phyloP scores from a whole-genome alignment of 495 filamentous ascomycete species.

The Hypomontagnella submonticulosa region DNA sequence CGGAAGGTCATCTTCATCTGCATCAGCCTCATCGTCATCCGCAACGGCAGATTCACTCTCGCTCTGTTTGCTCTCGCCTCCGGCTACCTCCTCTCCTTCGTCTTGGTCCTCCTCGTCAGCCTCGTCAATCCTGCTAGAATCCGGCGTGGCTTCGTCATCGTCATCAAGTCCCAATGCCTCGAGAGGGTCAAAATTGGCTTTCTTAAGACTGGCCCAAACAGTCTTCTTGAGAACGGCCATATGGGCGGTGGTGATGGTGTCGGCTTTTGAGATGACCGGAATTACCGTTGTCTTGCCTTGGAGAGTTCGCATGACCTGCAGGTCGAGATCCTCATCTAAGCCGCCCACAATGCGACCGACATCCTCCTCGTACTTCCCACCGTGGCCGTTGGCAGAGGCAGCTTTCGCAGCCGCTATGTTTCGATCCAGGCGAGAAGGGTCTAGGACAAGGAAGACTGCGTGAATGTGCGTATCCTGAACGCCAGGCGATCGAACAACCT shows the following conservation, averaged over 20 bases:
- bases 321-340: slow-evolving; percentile 88
- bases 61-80: slow-evolving; percentile 34
- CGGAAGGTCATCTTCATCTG: slow-evolving; percentile 49
- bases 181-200: slow-evolving; percentile 86
- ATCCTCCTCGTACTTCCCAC: slow-evolving; percentile 59
- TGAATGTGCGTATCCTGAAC: slow-evolving; percentile 97
- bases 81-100: slow-evolving; percentile 40
- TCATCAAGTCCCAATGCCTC: slow-evolving; percentile 86
- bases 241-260: slow-evolving; percentile 92
- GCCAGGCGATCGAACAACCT: slow-evolving; percentile 91
- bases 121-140: slow-evolving; percentile 68
- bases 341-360: slow-evolving; percentile 67
- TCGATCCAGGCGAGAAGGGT: slow-evolving; percentile 85
- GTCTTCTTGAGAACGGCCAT: slow-evolving; percentile 93
- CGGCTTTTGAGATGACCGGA: slow-evolving; percentile 95
- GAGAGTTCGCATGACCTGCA: slow-evolving; percentile 87
- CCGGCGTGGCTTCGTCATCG: slow-evolving; percentile 65
- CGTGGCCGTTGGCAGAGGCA: slow-evolving; percentile 61
- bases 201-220: slow-evolving; percentile 87
- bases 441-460: slow-evolving; percentile 91
- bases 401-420: slow-evolving; percentile 78
- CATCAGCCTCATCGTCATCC: slow-evolving; percentile 47
- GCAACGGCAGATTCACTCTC: slow-evolving; percentile 36
- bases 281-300: slow-evolving; percentile 96
- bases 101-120: slow-evolving; percentile 66